Evolutionary conservation across 441 rosid species (phyloP), one percentile per base, ranked within the genome.

Genomic region (Jatropha podagrica): DNA sequence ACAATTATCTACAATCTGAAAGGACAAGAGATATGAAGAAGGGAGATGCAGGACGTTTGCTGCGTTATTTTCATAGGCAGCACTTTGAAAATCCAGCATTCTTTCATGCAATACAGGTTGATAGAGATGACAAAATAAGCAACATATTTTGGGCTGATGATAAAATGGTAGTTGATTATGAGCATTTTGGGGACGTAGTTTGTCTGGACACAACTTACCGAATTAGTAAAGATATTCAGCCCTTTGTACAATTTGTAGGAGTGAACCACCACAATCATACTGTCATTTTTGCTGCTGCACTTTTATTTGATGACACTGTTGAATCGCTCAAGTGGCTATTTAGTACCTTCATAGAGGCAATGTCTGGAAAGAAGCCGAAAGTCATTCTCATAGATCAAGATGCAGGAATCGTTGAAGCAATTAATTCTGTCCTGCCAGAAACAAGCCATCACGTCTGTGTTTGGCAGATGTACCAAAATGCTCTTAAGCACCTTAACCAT

Each of bases 401-500:
- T 42, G 71, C 44, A 10, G 65, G 68, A 40, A 74, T 81, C 62
- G 72, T 52, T 15, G 76, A 74, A 38, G 78, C 75, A 14, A 40
- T 80, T 44, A 59, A 26, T 27, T 10, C 62, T 10, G 69, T 55
- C 11, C 68, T 80, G 48, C 69, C 69, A 2, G 69, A 61, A 18
- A 73, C 72, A 40, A 67, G 60, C 56, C 79, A 76, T 83, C 40
- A 27, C 11, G 27, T 71, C 52, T 56, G 81, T 68, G 73, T 68
- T 23, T 79, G 77, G 62, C 85, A 77, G 66, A 77, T 77, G 49
- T 68, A 66, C 5, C 75, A 74, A 60, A 82, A 74, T 77, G 78
- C 69, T 37, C 56, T 69, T 3, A 77, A 74, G 32, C 73, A 79
- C 55, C 74, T 73, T 20, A 41, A 62, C 20, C 74, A 32, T 26